Percentiles rank a stretch among this genome's conserved stretches.
Conservation (phyloP, 306 rosid genomes). For the Glycyrrhiza uralensis region DNA sequence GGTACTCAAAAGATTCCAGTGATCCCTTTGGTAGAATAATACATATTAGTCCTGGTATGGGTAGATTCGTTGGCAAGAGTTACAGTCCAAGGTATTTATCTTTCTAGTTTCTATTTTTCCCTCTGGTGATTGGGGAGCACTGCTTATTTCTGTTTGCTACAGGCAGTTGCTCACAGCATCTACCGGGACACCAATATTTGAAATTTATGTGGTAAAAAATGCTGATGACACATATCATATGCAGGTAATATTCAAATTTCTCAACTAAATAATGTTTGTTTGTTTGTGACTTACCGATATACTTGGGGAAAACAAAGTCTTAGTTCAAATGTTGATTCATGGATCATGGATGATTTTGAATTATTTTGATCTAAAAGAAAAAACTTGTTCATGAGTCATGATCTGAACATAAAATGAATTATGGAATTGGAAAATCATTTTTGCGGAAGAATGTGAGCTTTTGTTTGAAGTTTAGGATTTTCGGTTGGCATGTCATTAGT, state of each 20-base stretch:
- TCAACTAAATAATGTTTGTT: slow-evolving; percentile 12
- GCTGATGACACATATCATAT: slow-evolving; percentile 67
- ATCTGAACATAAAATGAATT: slow-evolving; percentile 3
- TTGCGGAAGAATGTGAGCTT: background rate
- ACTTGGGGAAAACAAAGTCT: background rate
- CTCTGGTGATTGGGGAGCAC: background rate
- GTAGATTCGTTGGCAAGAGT: slow-evolving; percentile 77
- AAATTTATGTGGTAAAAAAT: slow-evolving; percentile 84
- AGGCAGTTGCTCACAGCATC: slow-evolving; percentile 86
- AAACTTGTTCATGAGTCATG: background rate
- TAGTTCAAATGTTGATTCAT: slow-evolving; percentile 6
- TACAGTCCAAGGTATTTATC: slow-evolving; percentile 81
- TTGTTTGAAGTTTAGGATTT: background rate
- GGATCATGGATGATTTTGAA: slow-evolving; percentile 8
- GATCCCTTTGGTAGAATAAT: slow-evolving; percentile 88
- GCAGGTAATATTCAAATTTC: slow-evolving; percentile 57
- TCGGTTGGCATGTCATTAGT: slow-evolving; percentile 18
- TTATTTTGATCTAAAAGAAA: slow-evolving; percentile 13
- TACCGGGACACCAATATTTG: slow-evolving; percentile 83
- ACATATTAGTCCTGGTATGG: slow-evolving; percentile 85
- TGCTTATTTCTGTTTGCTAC: slow-evolving; percentile 42
- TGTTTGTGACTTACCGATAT: background rate
- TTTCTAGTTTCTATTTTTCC: slow-evolving; percentile 23
- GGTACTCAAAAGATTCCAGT: slow-evolving; percentile 81
- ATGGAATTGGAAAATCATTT: slow-evolving; percentile 13